A percentile compares a stretch with the other conserved stretches of the same genome.
Conservation (phyloP, 139 green algal species). For the Picochlorum sp. region DNA sequence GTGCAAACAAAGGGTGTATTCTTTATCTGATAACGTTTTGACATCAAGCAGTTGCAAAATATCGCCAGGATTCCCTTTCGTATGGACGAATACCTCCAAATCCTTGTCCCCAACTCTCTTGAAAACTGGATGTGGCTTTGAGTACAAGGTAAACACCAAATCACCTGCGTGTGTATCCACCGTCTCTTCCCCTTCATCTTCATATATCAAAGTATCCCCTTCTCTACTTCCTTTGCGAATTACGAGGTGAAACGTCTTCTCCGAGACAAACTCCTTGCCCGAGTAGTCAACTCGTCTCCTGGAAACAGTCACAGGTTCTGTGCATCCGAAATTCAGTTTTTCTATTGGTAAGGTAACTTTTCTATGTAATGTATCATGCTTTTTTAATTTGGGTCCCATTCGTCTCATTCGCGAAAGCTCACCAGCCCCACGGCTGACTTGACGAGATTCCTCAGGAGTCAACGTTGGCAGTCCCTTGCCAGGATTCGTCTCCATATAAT, state of each 20-base stretch:
- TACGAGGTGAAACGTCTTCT: slow-evolving; percentile 23
- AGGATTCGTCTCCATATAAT: slow-evolving; percentile 26
- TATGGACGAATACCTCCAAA: slow-evolving; percentile 19
- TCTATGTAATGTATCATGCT: slow-evolving; percentile 22
- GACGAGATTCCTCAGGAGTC: slow-evolving; percentile 16
- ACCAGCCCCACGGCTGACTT: slow-evolving; percentile 22
- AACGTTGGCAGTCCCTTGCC: slow-evolving; percentile 24
- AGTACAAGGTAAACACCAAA: slow-evolving; percentile 18
- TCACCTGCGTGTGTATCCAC: slow-evolving; percentile 31
- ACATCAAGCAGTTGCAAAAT: slow-evolving; percentile 1
- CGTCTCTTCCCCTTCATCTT: slow-evolving; percentile 26
- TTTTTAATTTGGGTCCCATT: slow-evolving; percentile 22
- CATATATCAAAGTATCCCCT: slow-evolving; percentile 25
- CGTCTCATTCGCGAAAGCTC: slow-evolving; percentile 25
- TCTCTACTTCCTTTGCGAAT: slow-evolving; percentile 22
- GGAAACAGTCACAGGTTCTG: slow-evolving; percentile 14
- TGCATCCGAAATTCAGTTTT: slow-evolving; percentile 28
- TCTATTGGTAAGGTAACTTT: slow-evolving; percentile 17
- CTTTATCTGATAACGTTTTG: not conserved
- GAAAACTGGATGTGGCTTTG: slow-evolving; percentile 26
- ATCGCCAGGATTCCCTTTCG: slow-evolving; percentile 2
- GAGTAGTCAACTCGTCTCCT: slow-evolving; percentile 17
- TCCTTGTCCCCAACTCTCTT: slow-evolving; percentile 11
- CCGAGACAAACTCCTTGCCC: slow-evolving; percentile 1
- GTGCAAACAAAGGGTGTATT: not conserved